Evolutionary conservation across 2,329 filamentous ascomycete genomes (phyloP), one percentile per base, ranked within the genome.

Genomic region (Penicillium sp.): DNA sequence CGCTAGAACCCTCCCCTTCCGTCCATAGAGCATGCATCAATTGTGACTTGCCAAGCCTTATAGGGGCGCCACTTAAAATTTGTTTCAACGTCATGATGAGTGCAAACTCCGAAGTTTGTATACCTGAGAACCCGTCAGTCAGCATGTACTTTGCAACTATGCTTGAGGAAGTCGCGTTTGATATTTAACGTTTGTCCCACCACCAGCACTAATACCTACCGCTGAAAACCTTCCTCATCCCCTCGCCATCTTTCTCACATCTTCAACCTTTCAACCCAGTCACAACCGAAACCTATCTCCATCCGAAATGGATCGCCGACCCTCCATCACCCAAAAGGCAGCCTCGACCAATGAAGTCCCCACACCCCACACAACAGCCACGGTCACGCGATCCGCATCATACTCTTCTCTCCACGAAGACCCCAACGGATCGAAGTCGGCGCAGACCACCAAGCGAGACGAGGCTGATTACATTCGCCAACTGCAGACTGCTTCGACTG

Each of bases 301-400:
- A 53, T 11, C 10, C 37, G 42, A 40, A 6, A 53, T 53, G 51
- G 37, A 53, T 2, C 51, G 38, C 35, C 22, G 51, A 25, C 51
- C 51, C 13, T 53, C 51, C 3, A n/a, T 30, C 33, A 52, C 35
- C 37, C 35, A 53, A 25, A 42, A 53, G 28, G 11, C 51, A 8
- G 51, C 51, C 37, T 53, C 51, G 10, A 42, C 51, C 37, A 53
- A 53, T 25, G 30, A 53, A 42, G 35, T 53, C 35, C 51, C 51
- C 16, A 53, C 35, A 3, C 51, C 16, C 6, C 14, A 28, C 37
- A 11, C 51, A 8, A 7, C 37, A 25, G 35, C 22, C 35, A 8
- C 51, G 1, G 7, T 42, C 37, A 26, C 22, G 13, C 51, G 51
- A 40, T 53, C 51, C 6, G 25, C 35, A 5, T 53, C 51, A 4